Evolutionary conservation across 2,329 filamentous ascomycete genomes (phyloP).

Genomic region (Neurospora sp.): DNA sequence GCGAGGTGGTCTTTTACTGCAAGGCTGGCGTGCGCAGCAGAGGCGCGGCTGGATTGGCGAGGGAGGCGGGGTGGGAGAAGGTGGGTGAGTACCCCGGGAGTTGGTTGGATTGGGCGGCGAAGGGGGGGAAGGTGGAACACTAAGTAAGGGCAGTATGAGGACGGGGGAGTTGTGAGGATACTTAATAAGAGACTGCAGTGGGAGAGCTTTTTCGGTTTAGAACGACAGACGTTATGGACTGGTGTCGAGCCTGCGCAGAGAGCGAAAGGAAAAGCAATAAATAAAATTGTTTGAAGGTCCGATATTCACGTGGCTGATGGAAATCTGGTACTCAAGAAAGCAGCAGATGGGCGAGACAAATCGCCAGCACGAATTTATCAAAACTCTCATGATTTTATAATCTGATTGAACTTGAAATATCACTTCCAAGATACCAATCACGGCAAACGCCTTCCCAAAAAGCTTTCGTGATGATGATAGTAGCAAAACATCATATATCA

Average conservation of each 20-base stretch:
- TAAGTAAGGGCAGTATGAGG: conserved; percentile 14
- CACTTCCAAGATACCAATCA: not conserved
- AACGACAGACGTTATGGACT: no score
- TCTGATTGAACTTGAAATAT: not conserved
- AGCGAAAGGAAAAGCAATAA: no score
- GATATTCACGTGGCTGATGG: no score
- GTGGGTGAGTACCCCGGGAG: conserved; percentile 66
- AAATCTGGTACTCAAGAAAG: no score
- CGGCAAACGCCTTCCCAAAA: not conserved
- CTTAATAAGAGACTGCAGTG: no score
- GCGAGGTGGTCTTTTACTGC: conserved; percentile 76
- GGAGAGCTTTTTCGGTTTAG: no score
- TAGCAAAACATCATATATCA: not conserved
- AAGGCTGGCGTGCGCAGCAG: conserved; percentile 78
- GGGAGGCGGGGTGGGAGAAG: conserved; percentile 62
- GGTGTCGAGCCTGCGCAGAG: no score
- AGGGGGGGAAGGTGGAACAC: conserved; percentile 53
- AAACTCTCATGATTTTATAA: not conserved
- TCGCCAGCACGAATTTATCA: not conserved
- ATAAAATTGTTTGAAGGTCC: no score
- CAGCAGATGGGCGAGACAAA: not conserved
- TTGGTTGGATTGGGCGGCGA: conserved; percentile 73
- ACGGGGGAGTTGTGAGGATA: not conserved
- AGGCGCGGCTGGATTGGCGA: conserved; percentile 67
- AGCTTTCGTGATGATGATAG: not conserved